phyloP scores from a whole-genome alignment of 2,329 filamentous ascomycete genomes.

The Pseudocercospora crystallina region DNA sequence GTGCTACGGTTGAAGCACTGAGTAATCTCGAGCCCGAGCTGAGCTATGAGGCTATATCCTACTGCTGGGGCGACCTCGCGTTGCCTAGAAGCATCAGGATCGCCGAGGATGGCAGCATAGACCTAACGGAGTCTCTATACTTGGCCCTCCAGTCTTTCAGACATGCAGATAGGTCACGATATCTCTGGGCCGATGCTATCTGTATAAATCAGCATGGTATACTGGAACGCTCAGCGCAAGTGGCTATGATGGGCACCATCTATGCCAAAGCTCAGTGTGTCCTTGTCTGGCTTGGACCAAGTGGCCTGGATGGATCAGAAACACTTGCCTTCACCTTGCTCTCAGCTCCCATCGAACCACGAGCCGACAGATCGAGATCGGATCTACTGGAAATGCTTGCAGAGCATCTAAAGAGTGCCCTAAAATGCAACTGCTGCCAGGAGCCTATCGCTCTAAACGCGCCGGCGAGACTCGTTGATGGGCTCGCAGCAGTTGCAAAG shows the following conservation, averaged over 20 bases:
- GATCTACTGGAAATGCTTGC: constrained; percentile 2
- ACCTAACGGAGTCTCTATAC: constrained; percentile 3
- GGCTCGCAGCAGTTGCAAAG: constrained; percentile 9
- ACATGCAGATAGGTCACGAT: not conserved
- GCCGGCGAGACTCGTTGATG: not conserved
- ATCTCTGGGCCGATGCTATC: constrained; percentile 19
- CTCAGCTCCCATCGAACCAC: not conserved
- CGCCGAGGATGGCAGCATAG: not conserved
- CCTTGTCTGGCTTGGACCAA: constrained; percentile 14
- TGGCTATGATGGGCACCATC: constrained; percentile 18
- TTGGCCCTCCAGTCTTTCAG: constrained; percentile 5
- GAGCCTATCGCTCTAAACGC: not conserved
- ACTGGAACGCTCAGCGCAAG: constrained; percentile 14
- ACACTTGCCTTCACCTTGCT: constrained; percentile 5
- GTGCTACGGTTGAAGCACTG: no score
- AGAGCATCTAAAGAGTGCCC: not conserved
- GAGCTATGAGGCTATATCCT: constrained; percentile 10
- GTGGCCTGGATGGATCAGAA: not conserved
- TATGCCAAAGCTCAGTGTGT: constrained; percentile 11
- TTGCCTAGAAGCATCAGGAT: not conserved
- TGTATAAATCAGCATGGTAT: constrained; percentile 21
- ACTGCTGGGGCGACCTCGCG: constrained; percentile 5
- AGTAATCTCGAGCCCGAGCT: not conserved
- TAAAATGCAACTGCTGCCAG: constrained; percentile 3
- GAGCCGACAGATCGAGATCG: not conserved